These are phyloP conservation scores for Ophiognomonia clavigignenti-juglandacearum DNA, from an alignment of 2,329 filamentous ascomycete species.

Conservation along the genomic window DNA sequence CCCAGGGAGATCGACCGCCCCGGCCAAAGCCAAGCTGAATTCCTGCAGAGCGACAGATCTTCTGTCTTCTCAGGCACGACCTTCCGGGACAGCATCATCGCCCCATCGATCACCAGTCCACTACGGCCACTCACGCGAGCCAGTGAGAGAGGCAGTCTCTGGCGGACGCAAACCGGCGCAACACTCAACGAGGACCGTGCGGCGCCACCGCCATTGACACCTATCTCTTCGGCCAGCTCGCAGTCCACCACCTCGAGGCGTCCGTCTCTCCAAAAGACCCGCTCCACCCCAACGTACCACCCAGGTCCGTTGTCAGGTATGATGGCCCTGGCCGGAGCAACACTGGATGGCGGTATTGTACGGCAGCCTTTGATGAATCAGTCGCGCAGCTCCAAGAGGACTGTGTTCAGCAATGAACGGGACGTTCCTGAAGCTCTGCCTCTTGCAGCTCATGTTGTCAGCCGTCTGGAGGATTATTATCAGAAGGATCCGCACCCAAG, in stretches of 20 bases:
- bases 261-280: constrained; percentile 4
- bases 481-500: constrained; percentile 41
- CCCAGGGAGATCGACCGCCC: constrained; percentile 19
- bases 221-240: constrained; percentile 1
- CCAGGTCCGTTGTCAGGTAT: constrained; percentile 2
- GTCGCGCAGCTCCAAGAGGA: constrained; percentile 35
- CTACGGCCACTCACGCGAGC: constrained; percentile 1
- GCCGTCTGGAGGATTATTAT: constrained; percentile 50
- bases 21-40: background rate
- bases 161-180: constrained; percentile 14
- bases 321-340: constrained; percentile 12
- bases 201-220: background rate
- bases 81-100: constrained; percentile 18
- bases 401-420: constrained; percentile 29
- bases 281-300: background rate
- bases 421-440: constrained; percentile 37
- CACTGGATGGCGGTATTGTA: constrained; percentile 27
- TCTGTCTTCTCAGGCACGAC: constrained; percentile 28
- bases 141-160: constrained; percentile 5
- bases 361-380: constrained; percentile 41
- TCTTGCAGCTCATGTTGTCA: constrained; percentile 44
- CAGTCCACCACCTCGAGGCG: constrained; percentile 2
- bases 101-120: constrained; percentile 18
- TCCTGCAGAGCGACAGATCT: constrained; percentile 19
- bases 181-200: background rate